Percentiles rank a stretch among this genome's conserved stretches.
Conservation (phyloP, 768 basidiomycete genomes). For the Boletus bicolor region DNA sequence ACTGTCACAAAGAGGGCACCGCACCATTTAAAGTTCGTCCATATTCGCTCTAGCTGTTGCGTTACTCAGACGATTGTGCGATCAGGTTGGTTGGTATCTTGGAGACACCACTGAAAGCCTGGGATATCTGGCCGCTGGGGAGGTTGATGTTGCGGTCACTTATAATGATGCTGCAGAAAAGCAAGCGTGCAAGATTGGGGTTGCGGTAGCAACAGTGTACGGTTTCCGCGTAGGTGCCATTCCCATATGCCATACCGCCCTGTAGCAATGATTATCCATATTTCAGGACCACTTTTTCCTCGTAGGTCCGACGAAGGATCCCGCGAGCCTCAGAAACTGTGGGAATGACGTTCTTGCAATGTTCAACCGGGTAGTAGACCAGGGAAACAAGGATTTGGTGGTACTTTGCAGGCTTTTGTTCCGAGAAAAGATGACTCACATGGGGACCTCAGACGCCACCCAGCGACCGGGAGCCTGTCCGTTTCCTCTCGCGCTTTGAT, state of each 20-base stretch:
- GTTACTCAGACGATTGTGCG: background rate
- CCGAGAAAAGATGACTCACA: background rate
- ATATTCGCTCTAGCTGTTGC: slow-evolving; percentile 26
- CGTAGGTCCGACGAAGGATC: slow-evolving; percentile 47
- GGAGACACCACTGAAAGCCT: slow-evolving; percentile 56
- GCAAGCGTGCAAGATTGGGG: slow-evolving; percentile 31
- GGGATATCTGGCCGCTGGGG: slow-evolving; percentile 37
- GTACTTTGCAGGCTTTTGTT: slow-evolving; percentile 25
- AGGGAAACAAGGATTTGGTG: slow-evolving; percentile 41
- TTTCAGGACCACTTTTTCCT: slow-evolving; percentile 49
- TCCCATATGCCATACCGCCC: background rate
- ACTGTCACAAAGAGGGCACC: slow-evolving; percentile 12
- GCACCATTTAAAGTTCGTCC: slow-evolving; percentile 27
- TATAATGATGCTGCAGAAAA: slow-evolving; percentile 52
- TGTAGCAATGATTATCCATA: background rate
- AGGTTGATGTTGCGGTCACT: slow-evolving; percentile 49
- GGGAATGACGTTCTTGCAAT: slow-evolving; percentile 33
- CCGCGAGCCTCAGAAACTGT: slow-evolving; percentile 39
- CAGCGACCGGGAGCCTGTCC: slow-evolving; percentile 35
- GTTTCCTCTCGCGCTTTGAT: slow-evolving; percentile 55
- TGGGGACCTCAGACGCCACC: slow-evolving; percentile 24
- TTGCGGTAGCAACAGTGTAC: slow-evolving; percentile 36
- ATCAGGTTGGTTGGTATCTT: slow-evolving; percentile 53
- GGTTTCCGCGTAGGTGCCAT: slow-evolving; percentile 41
- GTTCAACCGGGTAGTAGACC: slow-evolving; percentile 46